These are phyloP conservation scores for Backusella westeae DNA, from an alignment of 192 early-diverging fungal species.

Conservation along the genomic window DNA sequence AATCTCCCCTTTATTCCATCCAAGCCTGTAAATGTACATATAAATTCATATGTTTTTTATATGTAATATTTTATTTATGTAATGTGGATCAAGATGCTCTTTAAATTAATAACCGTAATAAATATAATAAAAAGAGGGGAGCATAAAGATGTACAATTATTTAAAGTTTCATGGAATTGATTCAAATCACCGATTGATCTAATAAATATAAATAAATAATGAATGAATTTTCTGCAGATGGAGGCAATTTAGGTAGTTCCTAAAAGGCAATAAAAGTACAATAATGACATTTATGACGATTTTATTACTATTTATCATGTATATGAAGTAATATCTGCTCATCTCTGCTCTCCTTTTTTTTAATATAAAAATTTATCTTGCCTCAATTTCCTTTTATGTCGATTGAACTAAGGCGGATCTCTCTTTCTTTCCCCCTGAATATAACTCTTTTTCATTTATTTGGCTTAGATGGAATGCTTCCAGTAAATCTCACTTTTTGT, in stretches of 20 bases:
- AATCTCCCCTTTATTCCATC: not conserved
- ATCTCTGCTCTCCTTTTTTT: not conserved
- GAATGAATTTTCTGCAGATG: not conserved
- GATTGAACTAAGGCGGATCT: not conserved
- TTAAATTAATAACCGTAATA: conserved; percentile 2
- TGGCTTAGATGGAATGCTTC: not conserved
- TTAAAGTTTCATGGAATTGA: not conserved
- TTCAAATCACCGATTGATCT: not conserved
- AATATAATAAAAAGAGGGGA: not conserved
- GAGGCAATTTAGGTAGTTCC: not conserved
- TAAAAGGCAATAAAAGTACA: not conserved
- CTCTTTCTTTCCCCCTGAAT: not conserved
- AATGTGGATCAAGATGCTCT: not conserved
- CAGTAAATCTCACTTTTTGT: not conserved
- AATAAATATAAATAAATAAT: not conserved
- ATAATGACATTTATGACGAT: not conserved
- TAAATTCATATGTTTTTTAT: not conserved
- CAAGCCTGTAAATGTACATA: not conserved
- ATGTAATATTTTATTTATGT: not conserved
- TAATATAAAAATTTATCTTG: not conserved
- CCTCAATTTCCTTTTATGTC: not conserved
- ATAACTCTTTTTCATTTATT: conserved; percentile 1
- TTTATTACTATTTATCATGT: not conserved
- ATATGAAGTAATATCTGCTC: not conserved
- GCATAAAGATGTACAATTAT: not conserved